Conservation (phyloP, 768 basidiomycete genomes). For the Tubosaeta sp. region DNA sequence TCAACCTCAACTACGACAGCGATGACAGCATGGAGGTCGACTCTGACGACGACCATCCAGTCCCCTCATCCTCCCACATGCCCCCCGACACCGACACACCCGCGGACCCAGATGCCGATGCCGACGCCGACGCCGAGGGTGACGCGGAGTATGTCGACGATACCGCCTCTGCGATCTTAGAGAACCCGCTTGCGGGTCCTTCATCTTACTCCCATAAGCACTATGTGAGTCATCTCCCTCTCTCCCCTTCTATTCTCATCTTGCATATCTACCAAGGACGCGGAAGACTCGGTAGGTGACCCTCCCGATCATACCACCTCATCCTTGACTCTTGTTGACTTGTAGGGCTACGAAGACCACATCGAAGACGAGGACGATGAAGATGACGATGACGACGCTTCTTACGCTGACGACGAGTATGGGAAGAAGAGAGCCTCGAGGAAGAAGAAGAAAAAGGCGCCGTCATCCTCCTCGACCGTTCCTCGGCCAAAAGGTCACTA, state of each 20-base stretch:
- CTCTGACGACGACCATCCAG: conserved; percentile 44
- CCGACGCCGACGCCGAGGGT: conserved; percentile 38
- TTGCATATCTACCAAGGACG: conserved; percentile 17
- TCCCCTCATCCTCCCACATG: conserved; percentile 16
- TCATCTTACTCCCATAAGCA: conserved; percentile 49
- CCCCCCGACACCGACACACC: conserved; percentile 30
- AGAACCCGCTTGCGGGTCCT: conserved; percentile 35
- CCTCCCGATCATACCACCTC: conserved; percentile 6
- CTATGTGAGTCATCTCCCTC: conserved; percentile 46
- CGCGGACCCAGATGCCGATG: conserved; percentile 57
- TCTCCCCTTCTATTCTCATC: conserved; percentile 2
- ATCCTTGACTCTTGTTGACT: conserved; percentile 37
- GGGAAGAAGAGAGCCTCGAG: conserved; percentile 62
- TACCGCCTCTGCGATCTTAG: conserved; percentile 33
- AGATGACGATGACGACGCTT: conserved; percentile 73
- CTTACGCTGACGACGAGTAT: conserved; percentile 76
- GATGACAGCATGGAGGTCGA: conserved; percentile 70
- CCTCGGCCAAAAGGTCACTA: conserved; percentile 56
- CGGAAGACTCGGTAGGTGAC: conserved; percentile 30
- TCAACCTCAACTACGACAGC: conserved; percentile 51
- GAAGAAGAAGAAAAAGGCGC: conserved; percentile 58
- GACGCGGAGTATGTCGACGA: conserved; percentile 40
- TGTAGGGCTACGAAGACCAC: conserved; percentile 54
- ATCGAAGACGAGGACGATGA: conserved; percentile 50
- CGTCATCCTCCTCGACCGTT: conserved; percentile 39